Conservation (phyloP, 2,329 filamentous ascomycete species). For the Niveomyces coronatus region DNA sequence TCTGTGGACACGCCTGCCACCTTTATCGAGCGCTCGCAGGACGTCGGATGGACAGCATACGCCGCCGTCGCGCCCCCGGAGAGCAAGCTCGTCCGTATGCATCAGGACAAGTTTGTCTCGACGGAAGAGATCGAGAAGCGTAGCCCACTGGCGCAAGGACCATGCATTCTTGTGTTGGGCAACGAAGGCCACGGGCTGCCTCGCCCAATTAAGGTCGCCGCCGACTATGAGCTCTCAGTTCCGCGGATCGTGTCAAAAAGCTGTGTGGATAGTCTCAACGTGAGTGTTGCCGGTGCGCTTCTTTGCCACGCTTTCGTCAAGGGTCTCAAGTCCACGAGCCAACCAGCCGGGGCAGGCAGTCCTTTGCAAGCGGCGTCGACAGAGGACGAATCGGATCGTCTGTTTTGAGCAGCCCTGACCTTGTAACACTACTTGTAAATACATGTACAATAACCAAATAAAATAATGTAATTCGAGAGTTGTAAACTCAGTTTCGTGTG, state of each 20-base stretch:
- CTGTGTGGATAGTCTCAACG: conserved; percentile 83
- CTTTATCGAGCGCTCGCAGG: conserved; percentile 60
- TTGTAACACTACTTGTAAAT: too few relatives aligned
- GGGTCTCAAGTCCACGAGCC: conserved; percentile 14
- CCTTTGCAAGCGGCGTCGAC: background rate
- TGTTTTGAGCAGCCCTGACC: conserved; percentile 1
- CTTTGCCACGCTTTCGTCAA: conserved; percentile 60
- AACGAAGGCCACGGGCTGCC: conserved; percentile 69
- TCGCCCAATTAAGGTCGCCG: conserved; percentile 51
- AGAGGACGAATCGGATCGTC: background rate
- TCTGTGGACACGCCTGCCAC: conserved; percentile 53
- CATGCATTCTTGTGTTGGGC: conserved; percentile 73
- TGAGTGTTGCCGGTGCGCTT: conserved; percentile 76
- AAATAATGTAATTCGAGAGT: background rate
- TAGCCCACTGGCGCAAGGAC: conserved; percentile 46
- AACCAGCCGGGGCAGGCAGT: background rate
- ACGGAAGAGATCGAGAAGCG: conserved; percentile 36
- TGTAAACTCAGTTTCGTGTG: too few relatives aligned
- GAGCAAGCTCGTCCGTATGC: conserved; percentile 22
- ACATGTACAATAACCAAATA: too few relatives aligned
- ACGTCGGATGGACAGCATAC: conserved; percentile 73
- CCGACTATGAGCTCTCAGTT: conserved; percentile 59
- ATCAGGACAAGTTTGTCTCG: conserved; percentile 36
- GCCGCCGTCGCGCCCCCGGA: conserved; percentile 52
- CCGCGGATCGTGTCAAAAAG: conserved; percentile 39